Percentiles rank a stretch among this genome's conserved stretches.
These are phyloP conservation scores for Diaporthe amygdali DNA, from an alignment of 2,329 filamentous ascomycete species.

Conservation along the genomic window DNA sequence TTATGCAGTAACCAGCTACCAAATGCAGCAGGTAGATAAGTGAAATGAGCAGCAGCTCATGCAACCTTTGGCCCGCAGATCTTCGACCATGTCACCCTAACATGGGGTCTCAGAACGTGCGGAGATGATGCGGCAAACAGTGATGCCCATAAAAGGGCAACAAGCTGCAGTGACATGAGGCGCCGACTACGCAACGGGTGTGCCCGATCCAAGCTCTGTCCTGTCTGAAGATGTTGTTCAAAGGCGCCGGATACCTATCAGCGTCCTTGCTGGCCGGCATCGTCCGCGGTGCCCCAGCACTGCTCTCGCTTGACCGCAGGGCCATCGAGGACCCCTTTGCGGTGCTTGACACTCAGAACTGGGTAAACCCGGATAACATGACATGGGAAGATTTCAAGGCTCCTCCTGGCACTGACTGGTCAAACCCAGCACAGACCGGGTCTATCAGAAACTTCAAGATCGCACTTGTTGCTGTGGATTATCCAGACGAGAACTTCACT, in stretches of 20 bases:
- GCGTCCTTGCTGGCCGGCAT: neutral
- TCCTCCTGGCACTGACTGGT: conserved; percentile 54
- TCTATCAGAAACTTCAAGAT: conserved; percentile 60
- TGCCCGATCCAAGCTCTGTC: neutral
- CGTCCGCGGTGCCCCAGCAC: neutral
- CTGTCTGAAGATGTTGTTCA: neutral
- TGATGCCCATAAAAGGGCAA: neutral
- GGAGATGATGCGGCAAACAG: neutral
- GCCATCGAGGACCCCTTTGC: conserved; percentile 46
- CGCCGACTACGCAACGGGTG: neutral
- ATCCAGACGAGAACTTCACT: conserved; percentile 53
- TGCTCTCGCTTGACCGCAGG: neutral
- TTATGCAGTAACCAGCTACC: neutral
- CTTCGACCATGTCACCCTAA: neutral
- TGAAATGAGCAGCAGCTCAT: neutral
- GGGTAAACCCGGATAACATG: conserved; percentile 60
- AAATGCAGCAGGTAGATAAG: conserved; percentile 7
- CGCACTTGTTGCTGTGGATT: conserved; percentile 58
- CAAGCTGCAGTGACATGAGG: neutral
- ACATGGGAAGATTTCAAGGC: conserved; percentile 54
- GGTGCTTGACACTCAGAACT: conserved; percentile 55
- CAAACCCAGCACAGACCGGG: conserved; percentile 48
- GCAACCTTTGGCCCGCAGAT: conserved; percentile 1
- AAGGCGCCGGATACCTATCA: neutral
- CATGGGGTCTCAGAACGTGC: neutral